Percentiles rank a stretch among this genome's conserved stretches.
phyloP scores from a whole-genome alignment of 768 basidiomycete genomes.

The Leccinellum luteum region DNA sequence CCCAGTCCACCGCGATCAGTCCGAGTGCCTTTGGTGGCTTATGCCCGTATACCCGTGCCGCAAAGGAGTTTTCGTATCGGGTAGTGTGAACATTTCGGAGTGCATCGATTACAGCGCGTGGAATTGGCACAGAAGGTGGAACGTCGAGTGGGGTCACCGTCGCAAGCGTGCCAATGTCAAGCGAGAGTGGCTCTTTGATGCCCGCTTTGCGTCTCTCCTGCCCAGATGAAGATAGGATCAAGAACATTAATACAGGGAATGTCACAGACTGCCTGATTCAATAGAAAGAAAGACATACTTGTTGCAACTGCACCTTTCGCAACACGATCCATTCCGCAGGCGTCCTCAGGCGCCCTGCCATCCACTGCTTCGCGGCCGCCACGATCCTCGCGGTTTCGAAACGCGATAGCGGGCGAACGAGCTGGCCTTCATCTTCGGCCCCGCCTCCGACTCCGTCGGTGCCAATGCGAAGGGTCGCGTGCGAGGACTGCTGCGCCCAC shows the following conservation, averaged over 20 bases:
- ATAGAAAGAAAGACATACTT: conserved; percentile 14
- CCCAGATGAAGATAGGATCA: background rate
- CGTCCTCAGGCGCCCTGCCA: conserved; percentile 16
- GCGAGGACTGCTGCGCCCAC: conserved; percentile 19
- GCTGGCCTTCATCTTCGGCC: conserved; percentile 20
- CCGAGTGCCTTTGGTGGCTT: conserved; percentile 24
- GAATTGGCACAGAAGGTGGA: conserved; percentile 23
- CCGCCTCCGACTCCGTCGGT: background rate
- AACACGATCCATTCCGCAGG: conserved; percentile 34
- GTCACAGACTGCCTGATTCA: background rate
- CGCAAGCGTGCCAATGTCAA: conserved; percentile 2
- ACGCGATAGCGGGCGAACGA: conserved; percentile 41
- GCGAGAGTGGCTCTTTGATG: background rate
- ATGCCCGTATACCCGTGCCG: conserved; percentile 57
- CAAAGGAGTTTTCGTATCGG: conserved; percentile 62
- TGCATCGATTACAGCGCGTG: conserved; percentile 43
- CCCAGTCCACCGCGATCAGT: conserved; percentile 68
- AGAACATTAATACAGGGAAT: too few species aligned
- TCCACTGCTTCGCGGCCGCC: conserved; percentile 15
- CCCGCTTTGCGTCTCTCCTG: conserved; percentile 23
- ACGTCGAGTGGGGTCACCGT: conserved; percentile 29
- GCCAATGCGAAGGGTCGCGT: conserved; percentile 11
- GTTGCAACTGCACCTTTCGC: conserved; percentile 47
- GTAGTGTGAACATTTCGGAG: conserved; percentile 60
- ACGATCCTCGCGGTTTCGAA: conserved; percentile 40